A percentile compares a stretch with the other conserved stretches of the same genome.
phyloP scores from a whole-genome alignment of 2,329 filamentous ascomycete genomes.

The Epichloe scottii region DNA sequence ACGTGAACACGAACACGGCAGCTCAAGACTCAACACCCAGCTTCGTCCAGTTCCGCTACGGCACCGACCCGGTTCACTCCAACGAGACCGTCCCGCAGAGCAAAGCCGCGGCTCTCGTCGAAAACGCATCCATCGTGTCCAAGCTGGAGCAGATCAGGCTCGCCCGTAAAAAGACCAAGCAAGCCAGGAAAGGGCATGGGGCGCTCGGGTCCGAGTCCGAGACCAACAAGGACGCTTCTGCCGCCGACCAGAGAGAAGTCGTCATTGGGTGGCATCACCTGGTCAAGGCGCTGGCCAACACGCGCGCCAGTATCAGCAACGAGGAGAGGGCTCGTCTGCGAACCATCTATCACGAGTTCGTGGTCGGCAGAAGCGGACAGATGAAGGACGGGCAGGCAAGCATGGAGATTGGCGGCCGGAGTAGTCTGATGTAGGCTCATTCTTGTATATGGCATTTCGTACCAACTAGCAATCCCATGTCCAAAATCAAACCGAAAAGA shows the following conservation, averaged over 20 bases:
- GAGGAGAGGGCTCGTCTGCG: conserved; percentile 64
- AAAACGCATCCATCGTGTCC: conserved; percentile 66
- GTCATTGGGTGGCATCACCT: conserved; percentile 78
- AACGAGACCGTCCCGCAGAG: conserved; percentile 31
- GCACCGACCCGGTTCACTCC: conserved; percentile 38
- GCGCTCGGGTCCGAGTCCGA: conserved; percentile 13
- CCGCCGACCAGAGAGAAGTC: conserved; percentile 48
- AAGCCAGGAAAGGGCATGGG: conserved; percentile 17
- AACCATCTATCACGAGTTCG: conserved; percentile 84
- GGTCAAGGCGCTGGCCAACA: conserved; percentile 60
- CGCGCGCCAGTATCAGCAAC: conserved; percentile 68
- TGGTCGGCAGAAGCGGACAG: conserved; percentile 83
- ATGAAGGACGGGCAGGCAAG: conserved; percentile 88
- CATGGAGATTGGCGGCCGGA: conserved; percentile 83
- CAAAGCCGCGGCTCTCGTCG: conserved; percentile 47
- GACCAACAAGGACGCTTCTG: conserved; percentile 6
- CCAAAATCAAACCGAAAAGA: not conserved
- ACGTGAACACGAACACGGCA: conserved; percentile 9
- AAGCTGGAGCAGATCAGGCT: conserved; percentile 72
- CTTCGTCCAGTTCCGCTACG: conserved; percentile 79
- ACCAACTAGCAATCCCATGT: not conserved
- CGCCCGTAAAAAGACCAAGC: conserved; percentile 40
- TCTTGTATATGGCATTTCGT: conserved; percentile 1
- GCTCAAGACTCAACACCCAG: conserved; percentile 28
- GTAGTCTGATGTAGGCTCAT: conserved; percentile 70